Base-by-base conservation (phyloP, 1,284 basidiomycete species). In the Ceratorhiza oryzae-sativae region DNA sequence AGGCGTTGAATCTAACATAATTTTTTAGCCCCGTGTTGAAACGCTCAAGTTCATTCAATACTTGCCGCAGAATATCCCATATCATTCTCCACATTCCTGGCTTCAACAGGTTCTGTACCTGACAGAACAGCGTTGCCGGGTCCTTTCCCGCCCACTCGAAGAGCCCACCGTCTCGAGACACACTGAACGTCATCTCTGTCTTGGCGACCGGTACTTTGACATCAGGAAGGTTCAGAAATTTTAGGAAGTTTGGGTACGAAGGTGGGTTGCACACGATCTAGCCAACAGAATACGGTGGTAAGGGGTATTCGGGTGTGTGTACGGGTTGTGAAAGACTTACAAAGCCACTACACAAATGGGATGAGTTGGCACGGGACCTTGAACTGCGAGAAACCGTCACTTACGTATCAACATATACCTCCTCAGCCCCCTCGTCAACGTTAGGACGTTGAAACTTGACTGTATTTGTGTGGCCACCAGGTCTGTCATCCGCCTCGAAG, bases 381-480 rank as follows among this genome's bases (percentile, higher is more conserved):
- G 71, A n/a, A n/a, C n/a, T 20, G n/a, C 18, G 34, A 51, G 73
- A 73, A 39, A 0, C 4, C 56, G 45, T 41, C n/a, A 85, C 88
- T 73, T 81, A 91, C 87, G 88, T 90, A 80, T 93, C 91, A 3
- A 92, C 90, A 59, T 86, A 82, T 1, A 88, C 83, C 8, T 80
- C 79, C 61, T 84, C 79, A 72, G 41, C 51, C 18, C 55, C 18
- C 79, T 80, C 59, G 82, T 80, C 34, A 4, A n/a, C n/a, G 6
- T 23, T 41, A 18, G 81, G 83, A 51, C 79, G 81, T 12, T 77
- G 79, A 78, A 88, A 93, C 18, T 78, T 79, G 13, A 92, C 88
- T 0, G 92, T 94, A 77, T 94, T 89, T 18, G 91, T 90, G 79
- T 95, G 92, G 1, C 92, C 92, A 23, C 93, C 92, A 0, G 88